phyloP scores from a whole-genome alignment of 2,329 filamentous ascomycete species.

The Pestalotiopsis sp. region DNA sequence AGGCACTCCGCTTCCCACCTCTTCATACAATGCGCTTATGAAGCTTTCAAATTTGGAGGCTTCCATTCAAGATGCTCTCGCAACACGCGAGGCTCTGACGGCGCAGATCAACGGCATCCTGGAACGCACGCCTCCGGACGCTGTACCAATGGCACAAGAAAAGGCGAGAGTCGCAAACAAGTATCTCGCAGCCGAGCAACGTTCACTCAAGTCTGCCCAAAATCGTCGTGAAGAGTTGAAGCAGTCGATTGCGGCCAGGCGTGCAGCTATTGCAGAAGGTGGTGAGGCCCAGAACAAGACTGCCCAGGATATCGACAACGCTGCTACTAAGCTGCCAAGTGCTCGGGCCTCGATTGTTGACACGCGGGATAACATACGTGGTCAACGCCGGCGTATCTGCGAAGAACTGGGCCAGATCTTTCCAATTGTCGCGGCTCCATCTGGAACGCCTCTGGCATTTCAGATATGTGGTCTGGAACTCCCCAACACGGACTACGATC shows the following conservation, averaged over 20 bases:
- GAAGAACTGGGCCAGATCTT: constrained; percentile 81
- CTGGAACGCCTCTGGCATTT: constrained; percentile 70
- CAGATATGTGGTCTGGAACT: constrained; percentile 78
- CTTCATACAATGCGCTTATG: constrained; percentile 87
- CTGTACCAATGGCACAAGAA: constrained; percentile 51
- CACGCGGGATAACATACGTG: constrained; percentile 68
- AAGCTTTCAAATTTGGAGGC: constrained; percentile 84
- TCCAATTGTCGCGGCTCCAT: constrained; percentile 68
- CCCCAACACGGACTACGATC: constrained; percentile 78
- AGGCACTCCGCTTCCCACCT: constrained; percentile 58
- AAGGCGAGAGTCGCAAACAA: constrained; percentile 47
- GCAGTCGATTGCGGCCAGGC: constrained; percentile 65
- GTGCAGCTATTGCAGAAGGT: constrained; percentile 68
- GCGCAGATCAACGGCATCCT: constrained; percentile 73
- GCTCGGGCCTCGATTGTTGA: constrained; percentile 57
- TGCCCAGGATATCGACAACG: constrained; percentile 62
- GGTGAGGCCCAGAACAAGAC: constrained; percentile 59
- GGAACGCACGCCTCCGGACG: constrained; percentile 39
- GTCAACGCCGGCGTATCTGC: constrained; percentile 87
- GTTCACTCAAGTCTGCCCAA: constrained; percentile 62
- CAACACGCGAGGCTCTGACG: constrained; percentile 73
- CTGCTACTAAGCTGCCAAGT: constrained; percentile 57
- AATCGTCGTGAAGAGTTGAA: constrained; percentile 68
- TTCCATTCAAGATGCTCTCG: constrained; percentile 86
- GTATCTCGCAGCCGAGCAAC: constrained; percentile 65